phyloP scores from a whole-genome alignment of 139 green algal genomes.

The Chlorella vulgaris region DNA sequence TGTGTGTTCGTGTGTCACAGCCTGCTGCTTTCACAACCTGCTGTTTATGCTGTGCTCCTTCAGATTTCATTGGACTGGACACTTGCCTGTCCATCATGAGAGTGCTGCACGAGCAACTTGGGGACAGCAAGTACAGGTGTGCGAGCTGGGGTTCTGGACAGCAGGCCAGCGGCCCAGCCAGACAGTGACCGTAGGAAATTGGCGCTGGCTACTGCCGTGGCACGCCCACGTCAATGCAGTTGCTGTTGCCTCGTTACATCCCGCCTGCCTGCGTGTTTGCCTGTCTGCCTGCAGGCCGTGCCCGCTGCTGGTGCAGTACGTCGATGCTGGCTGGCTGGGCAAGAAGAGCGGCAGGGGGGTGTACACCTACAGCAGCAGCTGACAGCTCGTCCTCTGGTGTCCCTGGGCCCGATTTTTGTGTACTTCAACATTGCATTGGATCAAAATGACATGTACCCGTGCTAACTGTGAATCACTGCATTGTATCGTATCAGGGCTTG shows the following conservation, averaged over 20 bases:
- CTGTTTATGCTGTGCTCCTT: too few relatives aligned
- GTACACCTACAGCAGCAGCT: slow-evolving; percentile 57
- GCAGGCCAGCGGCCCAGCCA: not conserved
- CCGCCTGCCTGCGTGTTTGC: too few relatives aligned
- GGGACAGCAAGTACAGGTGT: slow-evolving; percentile 87
- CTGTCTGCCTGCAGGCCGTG: slow-evolving; percentile 34
- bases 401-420: too few relatives aligned
- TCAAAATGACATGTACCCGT: too few relatives aligned
- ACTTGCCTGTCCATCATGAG: slow-evolving; percentile 92
- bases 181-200: not conserved
- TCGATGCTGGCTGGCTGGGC: slow-evolving; percentile 89
- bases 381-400: too few relatives aligned
- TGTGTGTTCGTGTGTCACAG: not conserved
- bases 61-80: slow-evolving; percentile 87
- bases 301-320: slow-evolving; percentile 74
- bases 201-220: not conserved
- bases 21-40: too few relatives aligned
- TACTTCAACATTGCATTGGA: too few relatives aligned
- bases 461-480: too few relatives aligned
- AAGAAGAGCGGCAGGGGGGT: slow-evolving; percentile 73
- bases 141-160: not conserved
- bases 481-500: too few relatives aligned
- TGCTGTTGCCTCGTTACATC: too few relatives aligned
- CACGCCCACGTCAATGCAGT: too few relatives aligned
- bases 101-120: slow-evolving; percentile 84